Evolutionary conservation across 1,284 basidiomycete genomes (phyloP), one percentile per base, ranked within the genome.

Genomic region (Boletus smithii): DNA sequence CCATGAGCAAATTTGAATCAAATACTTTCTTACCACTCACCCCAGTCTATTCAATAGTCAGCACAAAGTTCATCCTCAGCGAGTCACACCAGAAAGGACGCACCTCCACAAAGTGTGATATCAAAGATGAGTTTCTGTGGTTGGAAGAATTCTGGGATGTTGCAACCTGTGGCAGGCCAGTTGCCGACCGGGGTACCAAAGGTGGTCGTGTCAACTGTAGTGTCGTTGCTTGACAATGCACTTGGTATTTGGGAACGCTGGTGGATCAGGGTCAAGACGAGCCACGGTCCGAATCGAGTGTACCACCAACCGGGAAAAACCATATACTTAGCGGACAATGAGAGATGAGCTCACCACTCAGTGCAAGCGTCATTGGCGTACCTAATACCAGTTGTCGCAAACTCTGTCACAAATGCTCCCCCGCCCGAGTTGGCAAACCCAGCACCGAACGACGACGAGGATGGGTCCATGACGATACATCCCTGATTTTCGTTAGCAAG

Each of bases 381-480:
- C 83, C 77, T 81, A 26, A 88, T 80, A 14, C 82, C 85, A 38
- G 59, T 70, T 17, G 73, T 66, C 1, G 84, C 81, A 55, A 81
- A 80, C 65, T 89, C 85, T 5, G 85, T 82, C 22, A 88, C 80
- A 55, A 77, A 90, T 14, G 86, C 74, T 13, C 88, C 88, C 24
- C 88, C 88, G 11, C 80, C 79, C 4, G 73, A 74, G 4, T 66
- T 65, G 7, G 82, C 80, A 59, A 91, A 90, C 2, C 66, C 79
- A 30, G 72, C 70, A 18, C 86, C 88, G 55, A 85, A 89, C 8
- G 79, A 81, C 5, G 69, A 67, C 1, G 73, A 58, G 36, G 72
- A 73, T 2, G 77, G 73, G 58, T 81, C 78, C 7, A 69, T 67
- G 24, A 83, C 73, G 30, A 78, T 70, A 58, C 88, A 89, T 7